Evolutionary conservation across 371 early-diverging fungal species (phyloP).

Genomic region (Circinella minor): DNA sequence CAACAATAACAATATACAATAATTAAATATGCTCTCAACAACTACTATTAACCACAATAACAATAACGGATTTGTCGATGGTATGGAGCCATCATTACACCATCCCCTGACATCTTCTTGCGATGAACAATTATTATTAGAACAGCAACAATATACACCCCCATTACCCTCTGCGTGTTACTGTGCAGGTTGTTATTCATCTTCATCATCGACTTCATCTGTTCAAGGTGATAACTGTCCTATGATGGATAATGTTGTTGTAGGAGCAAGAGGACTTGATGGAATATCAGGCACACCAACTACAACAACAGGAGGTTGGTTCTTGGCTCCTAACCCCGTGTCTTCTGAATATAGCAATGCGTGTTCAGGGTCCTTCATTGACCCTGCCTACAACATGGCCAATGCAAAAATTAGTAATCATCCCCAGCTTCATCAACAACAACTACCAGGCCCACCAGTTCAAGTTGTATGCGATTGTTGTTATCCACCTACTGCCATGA

Average conservation of each 20-base stretch:
- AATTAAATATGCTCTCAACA: conserved; percentile 1
- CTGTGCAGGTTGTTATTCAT: background rate
- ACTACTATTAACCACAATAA: background rate
- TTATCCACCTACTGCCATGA: conserved; percentile 1
- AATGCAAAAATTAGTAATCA: background rate
- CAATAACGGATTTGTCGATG: background rate
- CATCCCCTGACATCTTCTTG: background rate
- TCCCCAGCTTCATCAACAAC: too few species aligned
- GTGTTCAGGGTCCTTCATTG: background rate
- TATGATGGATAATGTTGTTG: background rate
- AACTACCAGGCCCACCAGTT: too few species aligned
- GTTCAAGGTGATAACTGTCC: background rate
- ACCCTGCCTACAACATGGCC: conserved; percentile 4
- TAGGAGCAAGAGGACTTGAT: background rate
- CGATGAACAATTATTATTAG: background rate
- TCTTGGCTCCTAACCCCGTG: conserved; percentile 3
- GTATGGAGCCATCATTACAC: background rate
- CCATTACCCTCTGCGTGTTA: conserved; percentile 1
- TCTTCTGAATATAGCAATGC: background rate
- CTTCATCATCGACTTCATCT: background rate
- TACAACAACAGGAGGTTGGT: background rate
- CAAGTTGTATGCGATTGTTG: conserved; percentile 11
- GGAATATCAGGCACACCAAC: too few species aligned
- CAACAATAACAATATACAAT: background rate
- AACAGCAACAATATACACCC: background rate